Base-by-base conservation (phyloP, 1,139 yeast genomes). In the Keqinozyma sinolaborantium region DNA sequence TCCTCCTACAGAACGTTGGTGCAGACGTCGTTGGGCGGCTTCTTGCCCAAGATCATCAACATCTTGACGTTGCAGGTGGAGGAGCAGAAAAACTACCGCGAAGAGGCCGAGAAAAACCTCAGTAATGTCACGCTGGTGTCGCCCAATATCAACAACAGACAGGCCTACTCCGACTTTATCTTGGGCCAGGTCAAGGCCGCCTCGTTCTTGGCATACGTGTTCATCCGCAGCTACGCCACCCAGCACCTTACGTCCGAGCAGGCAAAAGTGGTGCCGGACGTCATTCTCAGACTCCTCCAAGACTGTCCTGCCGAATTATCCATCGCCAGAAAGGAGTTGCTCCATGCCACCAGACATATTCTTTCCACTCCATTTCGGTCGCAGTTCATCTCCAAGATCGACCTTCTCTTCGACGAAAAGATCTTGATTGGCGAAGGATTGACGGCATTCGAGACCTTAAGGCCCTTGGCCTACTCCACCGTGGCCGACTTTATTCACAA, bases 281-380 rank as follows among this genome's bases (percentile, higher is more conserved):
- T 90, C 31, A 85, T 92, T 19, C 75, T 92, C 37, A 68, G 97
- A 42, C 64, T 94, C 28, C 64, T 94, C 28, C 95, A 88, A 55
- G 98, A 94, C 54, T 92, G 97, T 53, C 98, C 99, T 4, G 83
- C 95, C n/a, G 97, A 92, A 54, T 66, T 88, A 30, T 84, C 95
- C 2, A 82, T 90, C 4, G 95, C 97, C 0, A 70, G 98, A 48
- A 88, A 92, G 52, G 99, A 94, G 57, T 64, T 94, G 29, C 65
- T 94, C 25, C 97, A 92, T 43, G 97, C 97, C 0, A 87, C 96
- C 4, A 73, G 98, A 50, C 98, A 94, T 51, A 87, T 94, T 15
- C 64, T 94, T 33, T 85, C 95, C 4, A 90, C 97, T 0, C 88
- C 90, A 16, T 86, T 86, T 53, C 74, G 95, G 42, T 66, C 79